phyloP scores from a whole-genome alignment of 495 filamentous ascomycete species.

The Rostrohypoxylon terebratum region DNA sequence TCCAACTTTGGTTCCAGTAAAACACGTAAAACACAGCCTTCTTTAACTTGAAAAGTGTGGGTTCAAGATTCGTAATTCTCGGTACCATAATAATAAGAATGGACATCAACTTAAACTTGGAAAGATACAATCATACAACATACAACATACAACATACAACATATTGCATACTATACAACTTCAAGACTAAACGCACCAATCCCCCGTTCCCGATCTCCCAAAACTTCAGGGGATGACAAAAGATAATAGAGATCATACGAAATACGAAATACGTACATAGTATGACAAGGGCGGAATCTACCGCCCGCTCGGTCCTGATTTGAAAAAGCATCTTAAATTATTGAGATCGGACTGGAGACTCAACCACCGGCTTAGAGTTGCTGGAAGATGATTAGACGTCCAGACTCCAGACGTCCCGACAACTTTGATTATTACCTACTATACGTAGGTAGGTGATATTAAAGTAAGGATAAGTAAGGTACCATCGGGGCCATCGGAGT shows the following conservation, averaged over 20 bases:
- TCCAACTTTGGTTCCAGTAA: not conserved
- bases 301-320: constrained; percentile 15
- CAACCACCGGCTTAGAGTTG: constrained; percentile 13
- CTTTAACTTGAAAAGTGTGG: not conserved
- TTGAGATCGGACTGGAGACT: constrained; percentile 18
- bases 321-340: constrained; percentile 18
- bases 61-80: constrained; percentile 10
- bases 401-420: not conserved
- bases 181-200: not conserved
- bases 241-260: constrained; percentile 3
- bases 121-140: not conserved
- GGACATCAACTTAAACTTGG: not conserved
- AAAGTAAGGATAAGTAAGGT: constrained; percentile 28
- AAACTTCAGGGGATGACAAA: no score
- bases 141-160: not conserved
- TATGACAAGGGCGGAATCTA: constrained; percentile 19
- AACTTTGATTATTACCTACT: constrained; percentile 16
- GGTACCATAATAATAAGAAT: constrained; percentile 5
- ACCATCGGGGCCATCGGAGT: constrained; percentile 23
- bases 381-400: constrained; percentile 1
- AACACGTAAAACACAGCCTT: constrained; percentile 28
- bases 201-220: no score
- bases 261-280: not conserved
- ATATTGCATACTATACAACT: not conserved
- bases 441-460: constrained; percentile 16